Base-by-base conservation (phyloP, 2,329 filamentous ascomycete species). In the Beauveria rudraprayagi region DNA sequence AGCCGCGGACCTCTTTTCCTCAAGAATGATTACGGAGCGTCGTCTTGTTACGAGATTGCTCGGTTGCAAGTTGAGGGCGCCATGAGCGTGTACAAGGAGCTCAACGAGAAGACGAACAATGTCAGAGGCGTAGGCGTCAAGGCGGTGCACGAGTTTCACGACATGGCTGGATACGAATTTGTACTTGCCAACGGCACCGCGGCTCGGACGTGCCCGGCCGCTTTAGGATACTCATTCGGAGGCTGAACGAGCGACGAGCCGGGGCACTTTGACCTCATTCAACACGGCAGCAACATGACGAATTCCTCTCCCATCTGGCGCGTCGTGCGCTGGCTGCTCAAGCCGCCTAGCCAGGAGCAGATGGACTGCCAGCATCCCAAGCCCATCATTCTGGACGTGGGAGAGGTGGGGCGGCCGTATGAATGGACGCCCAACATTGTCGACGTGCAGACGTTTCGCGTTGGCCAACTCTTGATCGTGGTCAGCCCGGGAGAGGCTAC, bases 171-270 rank as follows among this genome's bases (percentile, higher is more conserved):
- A 66, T 93, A 87, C 71, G 80, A 79, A 0, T 94, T 96, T 70
- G 76, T 78, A 11, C 82, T 92, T 5, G 80, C 84, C 3, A 92
- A 95, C 68, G 88, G 89, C 57, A 86, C 84, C 1, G 75, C 78
- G 53, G 89, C 87, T 22, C 80, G 78, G 44, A 96, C 92, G 0
- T 96, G 92, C 68, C 87, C 91, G 17, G 92, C 91, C 0, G 91
- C 91, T 0, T 77, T 97, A 60, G 92, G 92, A 3, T 93, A 93
- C 70, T 91, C 89, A 0, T 97, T 97, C 69, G 92, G 92, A 1
- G 92, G 89, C 3, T 92, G 92, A 22, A 97, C 92, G 0, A 90
- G 90, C 0, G 92, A 97, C 68, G 90, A 92, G 0, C 92, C 92
- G 0, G 92, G 92, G 2, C 85, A 84, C 0, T 94, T 95, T 68